Conservation (phyloP, 345 rosid species). For the Citrus glauca region DNA sequence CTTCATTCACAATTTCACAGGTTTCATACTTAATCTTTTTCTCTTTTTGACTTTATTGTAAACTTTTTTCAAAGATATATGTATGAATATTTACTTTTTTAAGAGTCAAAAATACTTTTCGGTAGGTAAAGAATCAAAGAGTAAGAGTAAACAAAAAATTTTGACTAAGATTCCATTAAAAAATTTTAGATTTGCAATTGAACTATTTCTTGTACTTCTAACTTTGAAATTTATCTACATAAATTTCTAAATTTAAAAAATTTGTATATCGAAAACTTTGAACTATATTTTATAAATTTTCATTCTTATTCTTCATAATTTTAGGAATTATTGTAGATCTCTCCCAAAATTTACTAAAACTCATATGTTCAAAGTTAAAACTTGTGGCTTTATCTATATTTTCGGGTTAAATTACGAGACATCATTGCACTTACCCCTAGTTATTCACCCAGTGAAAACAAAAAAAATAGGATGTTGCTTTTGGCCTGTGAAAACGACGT, state of each 20-base stretch:
- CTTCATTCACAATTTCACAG: neutral
- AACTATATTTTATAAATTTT: neutral
- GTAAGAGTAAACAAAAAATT: neutral
- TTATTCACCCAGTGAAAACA: too few relatives aligned
- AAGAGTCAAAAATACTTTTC: neutral
- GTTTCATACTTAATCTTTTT: neutral
- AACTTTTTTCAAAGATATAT: too few relatives aligned
- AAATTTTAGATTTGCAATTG: fast-evolving
- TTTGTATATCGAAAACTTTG: too few relatives aligned
- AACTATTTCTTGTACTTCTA: too few relatives aligned
- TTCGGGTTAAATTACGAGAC: neutral
- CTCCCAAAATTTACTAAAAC: neutral
- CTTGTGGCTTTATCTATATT: neutral
- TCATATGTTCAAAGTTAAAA: neutral
- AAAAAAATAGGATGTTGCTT: neutral
- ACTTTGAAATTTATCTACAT: neutral
- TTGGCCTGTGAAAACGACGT: neutral
- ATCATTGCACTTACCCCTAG: neutral
- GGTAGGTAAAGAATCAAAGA: neutral
- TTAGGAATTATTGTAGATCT: neutral
- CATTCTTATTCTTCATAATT: neutral
- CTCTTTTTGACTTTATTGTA: neutral
- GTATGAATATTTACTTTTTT: too few relatives aligned
- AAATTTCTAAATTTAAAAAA: too few relatives aligned
- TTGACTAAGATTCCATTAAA: neutral